Evolutionary conservation across 2,329 filamentous ascomycete genomes (phyloP).

Genomic region (Didymella glomerata): DNA sequence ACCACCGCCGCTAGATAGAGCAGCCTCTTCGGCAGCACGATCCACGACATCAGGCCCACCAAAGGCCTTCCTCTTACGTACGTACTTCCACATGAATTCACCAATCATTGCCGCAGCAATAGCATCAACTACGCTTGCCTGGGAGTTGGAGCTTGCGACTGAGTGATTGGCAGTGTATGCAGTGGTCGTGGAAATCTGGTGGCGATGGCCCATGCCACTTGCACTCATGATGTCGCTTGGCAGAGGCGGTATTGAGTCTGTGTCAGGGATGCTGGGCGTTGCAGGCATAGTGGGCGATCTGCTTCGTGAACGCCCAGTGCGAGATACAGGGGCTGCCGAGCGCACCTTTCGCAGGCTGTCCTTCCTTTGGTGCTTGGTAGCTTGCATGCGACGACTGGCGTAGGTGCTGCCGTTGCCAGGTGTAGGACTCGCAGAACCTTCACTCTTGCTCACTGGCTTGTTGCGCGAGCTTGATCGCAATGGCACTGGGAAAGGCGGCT

Average conservation of each 20-base stretch:
- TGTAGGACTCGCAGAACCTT: constrained; percentile 81
- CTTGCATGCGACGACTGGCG: constrained; percentile 52
- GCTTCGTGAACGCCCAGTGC: constrained; percentile 55
- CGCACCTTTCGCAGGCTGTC: constrained; percentile 80
- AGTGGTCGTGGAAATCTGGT: constrained; percentile 69
- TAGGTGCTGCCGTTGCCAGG: constrained; percentile 57
- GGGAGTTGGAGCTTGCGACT: constrained; percentile 67
- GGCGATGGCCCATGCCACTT: constrained; percentile 56
- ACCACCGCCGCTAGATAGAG: constrained; percentile 73
- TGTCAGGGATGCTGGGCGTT: constrained; percentile 73
- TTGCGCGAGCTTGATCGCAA: constrained; percentile 86
- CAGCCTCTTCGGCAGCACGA: constrained; percentile 63
- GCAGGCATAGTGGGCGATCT: constrained; percentile 69
- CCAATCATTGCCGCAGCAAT: constrained; percentile 99
- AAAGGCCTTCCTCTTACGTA: constrained; percentile 88
- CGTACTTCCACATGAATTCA: constrained; percentile 96
- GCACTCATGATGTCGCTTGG: constrained; percentile 73
- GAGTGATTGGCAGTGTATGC: constrained; percentile 65
- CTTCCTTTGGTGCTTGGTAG: constrained; percentile 57
- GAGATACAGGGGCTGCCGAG: constrained; percentile 77
- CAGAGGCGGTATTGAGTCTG: constrained; percentile 75
- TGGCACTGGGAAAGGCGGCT: constrained; percentile 91
- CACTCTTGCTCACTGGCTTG: constrained; percentile 72
- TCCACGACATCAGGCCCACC: constrained; percentile 70
- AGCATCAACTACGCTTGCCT: constrained; percentile 87